A percentile compares a stretch with the other conserved stretches of the same genome.
These are phyloP conservation scores for Talaromyces thailandensis DNA, from an alignment of 495 filamentous ascomycete species.

Conservation along the genomic window DNA sequence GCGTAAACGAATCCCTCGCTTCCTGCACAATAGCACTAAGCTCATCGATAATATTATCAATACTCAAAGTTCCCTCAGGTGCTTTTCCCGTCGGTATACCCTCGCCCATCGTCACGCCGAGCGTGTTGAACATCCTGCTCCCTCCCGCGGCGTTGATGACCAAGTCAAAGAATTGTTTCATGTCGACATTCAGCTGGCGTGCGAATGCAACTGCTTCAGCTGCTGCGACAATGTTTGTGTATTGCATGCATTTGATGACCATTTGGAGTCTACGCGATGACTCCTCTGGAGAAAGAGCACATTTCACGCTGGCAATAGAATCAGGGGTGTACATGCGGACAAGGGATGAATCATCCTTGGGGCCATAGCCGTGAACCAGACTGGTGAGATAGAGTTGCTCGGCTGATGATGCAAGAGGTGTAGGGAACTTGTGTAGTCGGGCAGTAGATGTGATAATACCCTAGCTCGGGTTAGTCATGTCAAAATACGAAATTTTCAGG, in stretches of 20 bases:
- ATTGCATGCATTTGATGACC: conserved; percentile 50
- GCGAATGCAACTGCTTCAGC: conserved; percentile 63
- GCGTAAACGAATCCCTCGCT: conserved; percentile 43
- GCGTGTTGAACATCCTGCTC: conserved; percentile 50
- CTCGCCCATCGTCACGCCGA: conserved; percentile 46
- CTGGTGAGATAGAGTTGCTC: conserved; percentile 61
- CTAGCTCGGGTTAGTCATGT: conserved; percentile 16
- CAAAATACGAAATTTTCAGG: not conserved
- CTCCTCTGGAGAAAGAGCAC: conserved; percentile 16
- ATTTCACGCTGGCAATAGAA: conserved; percentile 27
- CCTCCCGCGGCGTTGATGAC: conserved; percentile 63
- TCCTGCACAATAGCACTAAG: conserved; percentile 53
- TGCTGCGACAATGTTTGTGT: conserved; percentile 55
- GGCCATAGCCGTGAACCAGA: conserved; percentile 50
- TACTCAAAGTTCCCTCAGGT: conserved; percentile 25
- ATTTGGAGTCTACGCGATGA: conserved; percentile 34
- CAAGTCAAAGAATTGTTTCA: conserved; percentile 56
- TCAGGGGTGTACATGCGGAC: conserved; percentile 48
- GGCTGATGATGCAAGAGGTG: conserved; percentile 61
- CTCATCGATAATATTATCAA: conserved; percentile 46
- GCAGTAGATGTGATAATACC: conserved; percentile 68
- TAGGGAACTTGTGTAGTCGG: conserved; percentile 48
- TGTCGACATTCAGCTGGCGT: conserved; percentile 49
- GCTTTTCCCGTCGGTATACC: conserved; percentile 20
- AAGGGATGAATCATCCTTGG: conserved; percentile 63